These are phyloP conservation scores for Coprinellus aureogranulatus DNA, from an alignment of 768 basidiomycete genomes.

Conservation along the genomic window DNA sequence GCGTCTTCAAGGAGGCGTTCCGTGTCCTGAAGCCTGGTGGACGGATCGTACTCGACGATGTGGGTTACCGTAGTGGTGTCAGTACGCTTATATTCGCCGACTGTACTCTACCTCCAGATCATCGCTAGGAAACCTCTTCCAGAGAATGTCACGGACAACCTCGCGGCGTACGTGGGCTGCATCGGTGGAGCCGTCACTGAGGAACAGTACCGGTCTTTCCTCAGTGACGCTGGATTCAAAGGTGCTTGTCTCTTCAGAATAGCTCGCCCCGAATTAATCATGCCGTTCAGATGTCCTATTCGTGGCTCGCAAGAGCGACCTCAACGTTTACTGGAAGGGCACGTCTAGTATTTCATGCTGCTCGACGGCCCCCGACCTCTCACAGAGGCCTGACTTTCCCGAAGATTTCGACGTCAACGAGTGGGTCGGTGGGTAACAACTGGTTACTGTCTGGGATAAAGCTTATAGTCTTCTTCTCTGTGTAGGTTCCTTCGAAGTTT, in stretches of 20 bases:
- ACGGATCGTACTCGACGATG: slow-evolving; percentile 51
- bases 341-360: neutral
- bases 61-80: slow-evolving; percentile 16
- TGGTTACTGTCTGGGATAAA: neutral
- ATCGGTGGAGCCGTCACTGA: slow-evolving; percentile 43
- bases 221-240: slow-evolving; percentile 40
- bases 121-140: slow-evolving; percentile 44
- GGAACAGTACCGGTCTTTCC: slow-evolving; percentile 35
- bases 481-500: slow-evolving; percentile 47
- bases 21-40: slow-evolving; percentile 58
- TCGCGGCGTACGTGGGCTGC: slow-evolving; percentile 43
- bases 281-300: slow-evolving; percentile 37
- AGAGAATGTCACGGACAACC: slow-evolving; percentile 37
- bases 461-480: neutral
- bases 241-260: slow-evolving; percentile 21
- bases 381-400: slow-evolving; percentile 9
- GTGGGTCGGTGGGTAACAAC: slow-evolving; percentile 39
- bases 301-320: slow-evolving; percentile 38
- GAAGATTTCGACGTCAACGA: slow-evolving; percentile 38
- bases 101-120: slow-evolving; percentile 37
- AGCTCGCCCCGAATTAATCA: neutral
- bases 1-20: slow-evolving; percentile 43
- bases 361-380: slow-evolving; percentile 16
- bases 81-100: neutral
- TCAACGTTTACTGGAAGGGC: slow-evolving; percentile 34